Percentiles rank a stretch among this genome's conserved stretches.
phyloP scores from a whole-genome alignment of 2,329 filamentous ascomycete species.

The Hypoxylon sp. region DNA sequence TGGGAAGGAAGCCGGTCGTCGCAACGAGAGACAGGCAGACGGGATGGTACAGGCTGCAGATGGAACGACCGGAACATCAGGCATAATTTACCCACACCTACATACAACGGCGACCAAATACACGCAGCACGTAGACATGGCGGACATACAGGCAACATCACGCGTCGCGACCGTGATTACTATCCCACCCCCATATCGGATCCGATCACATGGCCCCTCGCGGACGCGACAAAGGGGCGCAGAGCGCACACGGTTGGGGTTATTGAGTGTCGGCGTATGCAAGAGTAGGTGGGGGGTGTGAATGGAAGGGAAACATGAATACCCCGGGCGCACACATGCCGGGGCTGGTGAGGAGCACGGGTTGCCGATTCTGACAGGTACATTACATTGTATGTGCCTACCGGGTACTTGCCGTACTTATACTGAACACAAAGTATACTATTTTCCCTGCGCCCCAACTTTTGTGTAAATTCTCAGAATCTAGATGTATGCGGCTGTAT shows the following conservation, averaged over 20 bases:
- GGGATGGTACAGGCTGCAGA: background rate
- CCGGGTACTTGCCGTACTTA: conserved; percentile 1
- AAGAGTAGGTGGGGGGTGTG: conserved; percentile 14
- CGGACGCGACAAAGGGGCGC: conserved; percentile 38
- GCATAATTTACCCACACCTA: background rate
- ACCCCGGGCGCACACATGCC: conserved; percentile 1
- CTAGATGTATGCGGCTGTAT: conserved; percentile 3
- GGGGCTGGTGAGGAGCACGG: background rate
- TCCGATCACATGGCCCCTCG: conserved; percentile 37
- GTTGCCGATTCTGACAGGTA: conserved; percentile 5
- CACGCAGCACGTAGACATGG: no score
- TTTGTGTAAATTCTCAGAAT: conserved; percentile 9
- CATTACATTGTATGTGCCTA: background rate
- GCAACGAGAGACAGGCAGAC: background rate
- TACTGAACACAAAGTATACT: conserved; percentile 4
- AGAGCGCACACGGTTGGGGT: conserved; percentile 4
- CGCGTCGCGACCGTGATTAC: conserved; percentile 35
- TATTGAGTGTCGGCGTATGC: background rate
- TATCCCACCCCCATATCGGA: conserved; percentile 22
- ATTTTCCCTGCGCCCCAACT: conserved; percentile 8
- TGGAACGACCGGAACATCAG: conserved; percentile 1
- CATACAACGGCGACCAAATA: background rate
- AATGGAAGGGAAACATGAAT: conserved; percentile 10
- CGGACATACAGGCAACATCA: conserved; percentile 28
- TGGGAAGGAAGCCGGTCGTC: background rate